A percentile compares a stretch with the other conserved stretches of the same genome.
Conservation (phyloP, 495 filamentous ascomycete genomes). For the Hypoxylon fragiforme region DNA sequence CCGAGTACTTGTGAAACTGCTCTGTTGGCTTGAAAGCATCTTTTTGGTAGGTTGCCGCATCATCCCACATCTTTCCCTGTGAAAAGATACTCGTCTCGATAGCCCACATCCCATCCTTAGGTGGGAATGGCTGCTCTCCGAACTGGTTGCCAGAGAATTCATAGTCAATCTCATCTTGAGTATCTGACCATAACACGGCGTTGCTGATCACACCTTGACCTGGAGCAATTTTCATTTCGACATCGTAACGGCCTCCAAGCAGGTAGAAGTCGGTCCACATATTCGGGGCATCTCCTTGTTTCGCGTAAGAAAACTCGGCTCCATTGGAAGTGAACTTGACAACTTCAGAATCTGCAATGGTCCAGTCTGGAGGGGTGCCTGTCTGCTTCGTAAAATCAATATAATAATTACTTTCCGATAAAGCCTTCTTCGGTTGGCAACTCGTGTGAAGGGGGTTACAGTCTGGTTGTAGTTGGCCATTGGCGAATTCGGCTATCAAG, state of each 20-base stretch:
- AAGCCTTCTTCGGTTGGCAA: constrained; percentile 36
- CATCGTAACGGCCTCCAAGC: constrained; percentile 76
- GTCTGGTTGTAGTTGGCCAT: constrained; percentile 36
- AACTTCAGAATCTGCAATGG: constrained; percentile 35
- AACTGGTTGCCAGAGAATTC: constrained; percentile 71
- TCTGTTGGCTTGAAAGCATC: constrained; percentile 67
- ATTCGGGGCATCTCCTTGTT: constrained; percentile 75
- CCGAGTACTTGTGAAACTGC: constrained; percentile 84
- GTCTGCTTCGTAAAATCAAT: constrained; percentile 39
- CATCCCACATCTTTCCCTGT: constrained; percentile 70
- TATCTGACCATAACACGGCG: constrained; percentile 83
- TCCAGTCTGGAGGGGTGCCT: constrained; percentile 25
- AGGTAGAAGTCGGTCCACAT: constrained; percentile 72
- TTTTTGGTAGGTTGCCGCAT: constrained; percentile 71
- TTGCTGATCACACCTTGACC: constrained; percentile 80
- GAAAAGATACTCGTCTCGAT: constrained; percentile 92
- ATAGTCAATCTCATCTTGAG: constrained; percentile 94
- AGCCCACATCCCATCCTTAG: constrained; percentile 40
- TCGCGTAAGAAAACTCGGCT: constrained; percentile 72
- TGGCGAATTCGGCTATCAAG: constrained; percentile 26
- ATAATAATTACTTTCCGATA: constrained; percentile 29
- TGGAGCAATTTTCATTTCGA: constrained; percentile 67
- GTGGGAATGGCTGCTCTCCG: constrained; percentile 44
- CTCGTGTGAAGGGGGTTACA: constrained; percentile 35
- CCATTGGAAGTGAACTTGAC: constrained; percentile 58